Evolutionary conservation across 2,329 filamentous ascomycete genomes (phyloP).

Genomic region (Scedosporium boydii): DNA sequence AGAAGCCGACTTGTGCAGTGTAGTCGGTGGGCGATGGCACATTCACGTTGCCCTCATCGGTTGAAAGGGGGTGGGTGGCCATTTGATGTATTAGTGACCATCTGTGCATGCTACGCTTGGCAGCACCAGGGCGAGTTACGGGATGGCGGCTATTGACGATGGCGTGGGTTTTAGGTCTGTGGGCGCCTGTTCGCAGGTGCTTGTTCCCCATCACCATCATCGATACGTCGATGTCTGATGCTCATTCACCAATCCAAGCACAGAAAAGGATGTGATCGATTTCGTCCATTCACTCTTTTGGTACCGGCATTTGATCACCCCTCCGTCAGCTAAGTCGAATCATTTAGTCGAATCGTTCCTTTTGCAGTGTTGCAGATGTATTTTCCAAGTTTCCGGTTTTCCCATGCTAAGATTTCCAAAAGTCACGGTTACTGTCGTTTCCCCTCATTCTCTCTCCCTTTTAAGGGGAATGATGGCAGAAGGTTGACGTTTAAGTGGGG

Average conservation of each 20-base stretch:
- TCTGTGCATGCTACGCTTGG: not conserved
- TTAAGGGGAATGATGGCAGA: not conserved
- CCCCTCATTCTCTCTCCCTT: not conserved
- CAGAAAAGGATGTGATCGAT: no score
- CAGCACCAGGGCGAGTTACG: not conserved
- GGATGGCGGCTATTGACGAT: not conserved
- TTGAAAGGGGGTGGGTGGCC: not conserved
- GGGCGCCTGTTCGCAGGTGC: not conserved
- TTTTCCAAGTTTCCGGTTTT: not conserved
- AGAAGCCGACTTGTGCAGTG: not conserved
- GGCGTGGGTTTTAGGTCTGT: not conserved
- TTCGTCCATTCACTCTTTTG: no score
- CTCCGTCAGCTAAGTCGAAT: not conserved
- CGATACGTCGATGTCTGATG: no score
- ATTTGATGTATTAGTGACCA: not conserved
- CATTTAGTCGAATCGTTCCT: not conserved
- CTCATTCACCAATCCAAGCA: no score
- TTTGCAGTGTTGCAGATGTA: not conserved
- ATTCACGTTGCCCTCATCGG: not conserved
- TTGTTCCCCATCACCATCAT: not conserved
- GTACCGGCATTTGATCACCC: not conserved
- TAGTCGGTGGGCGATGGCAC: not conserved
- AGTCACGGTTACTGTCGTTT: not conserved
- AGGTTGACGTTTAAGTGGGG: not conserved
- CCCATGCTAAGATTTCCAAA: not conserved